Conservation (phyloP, 257 asterid species). For the Przewalskia tangutica region DNA sequence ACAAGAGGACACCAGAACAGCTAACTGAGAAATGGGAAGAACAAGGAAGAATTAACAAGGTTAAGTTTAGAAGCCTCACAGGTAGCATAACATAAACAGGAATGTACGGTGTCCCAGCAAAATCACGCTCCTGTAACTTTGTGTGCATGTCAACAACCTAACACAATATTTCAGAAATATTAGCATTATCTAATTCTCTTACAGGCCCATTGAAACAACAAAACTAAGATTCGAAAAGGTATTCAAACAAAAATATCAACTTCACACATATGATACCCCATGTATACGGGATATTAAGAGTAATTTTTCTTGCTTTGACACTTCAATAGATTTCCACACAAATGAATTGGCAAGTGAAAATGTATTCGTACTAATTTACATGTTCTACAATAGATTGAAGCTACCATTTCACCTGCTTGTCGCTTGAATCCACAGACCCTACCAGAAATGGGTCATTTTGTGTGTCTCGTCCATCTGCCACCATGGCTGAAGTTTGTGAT, state of each 20-base stretch:
- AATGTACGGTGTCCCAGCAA: slow-evolving; percentile 74
- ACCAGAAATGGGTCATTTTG: slow-evolving; percentile 79
- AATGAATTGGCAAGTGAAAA: background rate
- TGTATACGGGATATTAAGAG: background rate
- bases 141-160: slow-evolving; percentile 63
- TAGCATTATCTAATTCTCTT: background rate
- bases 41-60: background rate
- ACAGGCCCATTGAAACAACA: background rate
- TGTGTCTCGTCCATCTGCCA: slow-evolving; percentile 65
- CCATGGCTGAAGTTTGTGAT: slow-evolving; percentile 57
- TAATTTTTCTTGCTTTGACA: background rate
- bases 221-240: background rate
- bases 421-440: slow-evolving; percentile 53
- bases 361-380: background rate
- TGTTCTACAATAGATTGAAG: slow-evolving; percentile 1
- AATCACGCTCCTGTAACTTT: slow-evolving; percentile 65
- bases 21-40: background rate
- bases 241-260: background rate
- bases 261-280: background rate
- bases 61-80: slow-evolving; percentile 44
- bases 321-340: background rate
- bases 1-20: background rate
- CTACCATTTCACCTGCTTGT: slow-evolving; percentile 50
- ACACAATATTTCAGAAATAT: slow-evolving; percentile 14
- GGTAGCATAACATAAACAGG: slow-evolving; percentile 95